Base-by-base conservation (phyloP, 1,284 basidiomycete species). In the Inonotus hispidus region DNA sequence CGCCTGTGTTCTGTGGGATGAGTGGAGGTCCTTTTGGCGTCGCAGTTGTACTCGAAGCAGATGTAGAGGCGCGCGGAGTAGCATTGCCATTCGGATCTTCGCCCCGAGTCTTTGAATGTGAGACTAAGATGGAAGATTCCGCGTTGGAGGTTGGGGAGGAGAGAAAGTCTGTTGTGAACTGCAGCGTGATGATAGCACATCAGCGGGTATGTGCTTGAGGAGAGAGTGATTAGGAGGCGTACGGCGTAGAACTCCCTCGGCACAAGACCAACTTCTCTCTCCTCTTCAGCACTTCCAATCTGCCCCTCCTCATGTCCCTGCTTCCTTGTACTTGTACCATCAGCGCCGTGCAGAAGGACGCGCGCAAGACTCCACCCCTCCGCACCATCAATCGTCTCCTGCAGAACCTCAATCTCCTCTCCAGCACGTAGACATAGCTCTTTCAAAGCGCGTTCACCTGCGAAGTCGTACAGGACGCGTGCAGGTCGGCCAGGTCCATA, bases 201-300 rank as follows among this genome's bases (percentile, higher is more conserved):
- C 39, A 64, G 56, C 45, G 32, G 27, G 50, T 35, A 29, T 43
- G 50, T 54, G 38, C 43, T 45, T 29, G 56, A 46, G 35, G 54
- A 46, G 32, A n/a, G 43, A 16, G 56, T 41, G 45, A 37, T 53
- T 58, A 38, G 45, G n/a, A 32, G 25, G 75, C 81, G 65, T 69
- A 89, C 89, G 53, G 84, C 85, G 70, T 90, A 92, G 71, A 90
- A 91, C 6, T 82, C 76, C 49, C 78, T 77, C 41, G 90, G 90
- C 37, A 92, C 68, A 61, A 92, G 71, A 0, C 90, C 90, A 55
- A 88, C 73, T 68, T 85, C 83, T 19, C 81, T 82, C 7, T 23
- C 58, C 14, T 43, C 32, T 19, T 77, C 76, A 65, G 49, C 16
- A 16, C 25, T 46, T 13, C 66, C 63, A n/a, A n/a, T n/a, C 7